Evolutionary conservation across 2,329 filamentous ascomycete species (phyloP), one percentile per base, ranked within the genome.

Genomic region (Verruconis gallopava): DNA sequence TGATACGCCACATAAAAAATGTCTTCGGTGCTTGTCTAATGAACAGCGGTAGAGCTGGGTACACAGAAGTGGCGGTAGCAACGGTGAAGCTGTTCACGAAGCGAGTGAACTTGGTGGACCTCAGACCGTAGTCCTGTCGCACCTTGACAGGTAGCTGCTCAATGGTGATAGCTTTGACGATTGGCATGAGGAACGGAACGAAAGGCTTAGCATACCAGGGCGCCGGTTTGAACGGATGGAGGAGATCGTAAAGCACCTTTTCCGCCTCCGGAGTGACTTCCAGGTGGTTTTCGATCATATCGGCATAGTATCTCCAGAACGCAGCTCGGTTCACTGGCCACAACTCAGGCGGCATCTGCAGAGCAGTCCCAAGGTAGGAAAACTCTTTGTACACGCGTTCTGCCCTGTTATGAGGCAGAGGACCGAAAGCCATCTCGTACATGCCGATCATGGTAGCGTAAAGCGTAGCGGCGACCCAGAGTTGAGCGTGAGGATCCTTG

Each of bases 401-500:
- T 3, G 37, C 38, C 30, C 36, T 44, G 6, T 20, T 12, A 5
- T 37, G 37, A 18, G 45, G 30, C 4, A 49, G 30, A 15, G 34
- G 42, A 30, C 44, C 36, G 21, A 33, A 37, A 14, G 44, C 37
- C 14, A 42, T 13, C 20, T 49, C 42, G 34, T 47, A 48, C 4
- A 35, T 42, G 3, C 30, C 22, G 13, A 49, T 18, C 42, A 47
- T 44, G 5, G 38, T 21, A 25, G 33, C 37, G 25, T 48, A 48
- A 5, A 44, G 43, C 11, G 45, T 48, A 12, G 42, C 46, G 3
- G 47, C 47, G 4, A 48, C 40, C 48, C 48, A 49, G 1, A 48
- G 44, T 37, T 48, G 47, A 17, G 48, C 33, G 22, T 42, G 22
- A 5, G 44, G 44, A 33, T 48, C 47, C 21, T 45, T 37, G 11